Evolutionary conservation across 768 basidiomycete genomes (phyloP).

Genomic region (Exidia glandulosa): DNA sequence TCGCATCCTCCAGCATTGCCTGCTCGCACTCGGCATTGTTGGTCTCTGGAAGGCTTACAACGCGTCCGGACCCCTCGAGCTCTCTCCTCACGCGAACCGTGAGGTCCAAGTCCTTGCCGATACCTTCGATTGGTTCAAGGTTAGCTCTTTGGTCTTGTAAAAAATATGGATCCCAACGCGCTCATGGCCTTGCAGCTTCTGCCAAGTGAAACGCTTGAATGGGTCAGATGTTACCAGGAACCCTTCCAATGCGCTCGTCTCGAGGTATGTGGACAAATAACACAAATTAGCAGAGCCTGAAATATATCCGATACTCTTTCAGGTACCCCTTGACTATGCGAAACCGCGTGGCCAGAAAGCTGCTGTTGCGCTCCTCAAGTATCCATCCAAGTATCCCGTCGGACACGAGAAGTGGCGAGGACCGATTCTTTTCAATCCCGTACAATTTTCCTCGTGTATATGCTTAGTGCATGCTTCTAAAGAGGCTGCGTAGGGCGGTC

Average conservation of each 20-base stretch:
- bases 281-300: no score
- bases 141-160: neutral
- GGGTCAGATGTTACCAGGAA: slow-evolving; percentile 14
- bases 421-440: slow-evolving; percentile 34
- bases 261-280: slow-evolving; percentile 11
- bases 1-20: no score
- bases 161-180: neutral
- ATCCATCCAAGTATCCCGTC: slow-evolving; percentile 23
- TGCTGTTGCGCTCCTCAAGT: slow-evolving; percentile 31
- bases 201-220: slow-evolving; percentile 15
- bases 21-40: no score
- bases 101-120: no score
- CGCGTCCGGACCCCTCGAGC: no score
- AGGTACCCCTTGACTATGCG: slow-evolving; percentile 39
- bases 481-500: slow-evolving; percentile 28
- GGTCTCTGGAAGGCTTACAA: no score
- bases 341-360: slow-evolving; percentile 27
- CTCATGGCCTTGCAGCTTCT: slow-evolving; percentile 4
- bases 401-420: slow-evolving; percentile 27
- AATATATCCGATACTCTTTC: neutral
- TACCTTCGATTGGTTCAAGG: neutral
- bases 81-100: no score
- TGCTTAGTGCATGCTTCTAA: neutral
- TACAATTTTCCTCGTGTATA: neutral
- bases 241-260: slow-evolving; percentile 22